Evolutionary conservation across 2,329 filamentous ascomycete species (phyloP).

Genomic region (Knoxdaviesia proteae): DNA sequence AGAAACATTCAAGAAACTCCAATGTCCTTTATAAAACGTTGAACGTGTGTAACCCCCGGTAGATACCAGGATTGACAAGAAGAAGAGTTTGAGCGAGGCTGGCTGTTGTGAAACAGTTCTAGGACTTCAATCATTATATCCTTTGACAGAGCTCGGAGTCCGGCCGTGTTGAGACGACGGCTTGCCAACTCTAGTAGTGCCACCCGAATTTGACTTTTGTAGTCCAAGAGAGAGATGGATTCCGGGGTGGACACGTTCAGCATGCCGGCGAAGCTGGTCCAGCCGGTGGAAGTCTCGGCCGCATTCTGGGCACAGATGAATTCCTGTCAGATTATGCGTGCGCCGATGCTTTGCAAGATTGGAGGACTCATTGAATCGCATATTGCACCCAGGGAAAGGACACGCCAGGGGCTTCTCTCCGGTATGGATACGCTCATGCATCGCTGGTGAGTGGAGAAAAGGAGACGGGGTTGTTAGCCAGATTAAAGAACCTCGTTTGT

Average conservation of each 20-base stretch:
- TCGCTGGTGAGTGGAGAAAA: conserved; percentile 21
- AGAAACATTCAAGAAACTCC: too few relatives aligned
- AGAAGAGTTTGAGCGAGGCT: too few relatives aligned
- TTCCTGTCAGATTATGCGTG: conserved; percentile 33
- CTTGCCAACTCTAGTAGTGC: too few relatives aligned
- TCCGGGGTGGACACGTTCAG: conserved; percentile 1
- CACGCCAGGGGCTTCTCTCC: conserved; percentile 41
- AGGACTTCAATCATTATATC: too few relatives aligned
- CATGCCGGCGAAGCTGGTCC: conserved; percentile 38
- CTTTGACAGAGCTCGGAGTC: too few relatives aligned
- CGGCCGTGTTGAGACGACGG: too few relatives aligned
- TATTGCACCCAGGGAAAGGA: conserved; percentile 26
- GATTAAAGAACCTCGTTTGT: neutral
- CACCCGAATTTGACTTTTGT: too few relatives aligned
- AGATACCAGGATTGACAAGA: too few relatives aligned
- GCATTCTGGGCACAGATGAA: conserved; percentile 30
- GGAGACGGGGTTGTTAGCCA: conserved; percentile 1
- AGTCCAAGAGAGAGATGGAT: too few relatives aligned
- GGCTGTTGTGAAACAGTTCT: too few relatives aligned
- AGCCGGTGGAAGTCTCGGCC: conserved; percentile 35
- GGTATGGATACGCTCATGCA: conserved; percentile 46
- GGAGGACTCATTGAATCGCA: conserved; percentile 41
- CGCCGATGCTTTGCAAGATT: conserved; percentile 46
- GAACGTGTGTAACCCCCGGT: too few relatives aligned
- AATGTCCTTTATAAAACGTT: too few relatives aligned